These are phyloP conservation scores for Hypoxylon perforatum DNA, from an alignment of 495 filamentous ascomycete species.

Conservation along the genomic window DNA sequence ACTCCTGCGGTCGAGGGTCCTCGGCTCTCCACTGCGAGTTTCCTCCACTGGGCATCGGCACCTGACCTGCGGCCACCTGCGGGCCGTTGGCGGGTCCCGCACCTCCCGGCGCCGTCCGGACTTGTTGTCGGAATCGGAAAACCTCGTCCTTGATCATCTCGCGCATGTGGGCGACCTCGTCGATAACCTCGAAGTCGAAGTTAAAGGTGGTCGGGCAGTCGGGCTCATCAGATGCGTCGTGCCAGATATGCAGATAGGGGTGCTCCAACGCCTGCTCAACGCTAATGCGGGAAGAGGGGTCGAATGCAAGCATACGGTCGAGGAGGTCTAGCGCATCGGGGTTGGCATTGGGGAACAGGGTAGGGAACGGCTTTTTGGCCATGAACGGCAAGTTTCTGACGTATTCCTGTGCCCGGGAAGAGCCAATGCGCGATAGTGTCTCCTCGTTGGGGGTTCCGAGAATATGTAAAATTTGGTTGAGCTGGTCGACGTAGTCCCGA, in stretches of 20 bases:
- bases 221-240: constrained; percentile 96
- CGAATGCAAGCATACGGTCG: constrained; percentile 96
- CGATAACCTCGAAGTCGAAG: constrained; percentile 96
- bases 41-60: constrained; percentile 79
- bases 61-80: constrained; percentile 50
- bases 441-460: constrained; percentile 96
- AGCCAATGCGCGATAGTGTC: constrained; percentile 92
- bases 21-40: constrained; percentile 79
- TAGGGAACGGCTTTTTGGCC: constrained; percentile 88
- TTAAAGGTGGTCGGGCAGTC: constrained; percentile 93
- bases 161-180: constrained; percentile 92
- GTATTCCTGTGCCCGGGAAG: constrained; percentile 95
- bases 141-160: constrained; percentile 98
- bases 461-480: constrained; percentile 99
- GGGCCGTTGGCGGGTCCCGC: constrained; percentile 41
- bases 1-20: constrained; percentile 90
- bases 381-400: constrained; percentile 97
- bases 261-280: constrained; percentile 96
- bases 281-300: constrained; percentile 88
- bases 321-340: constrained; percentile 94
- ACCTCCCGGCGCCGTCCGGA: constrained; percentile 71
- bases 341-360: constrained; percentile 93
- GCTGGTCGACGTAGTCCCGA: constrained; percentile 97
- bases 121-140: constrained; percentile 77
- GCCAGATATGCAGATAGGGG: constrained; percentile 96